Evolutionary conservation across 23 red algal genomes (phyloP).

Genomic region (Gracilaria gracilis): DNA sequence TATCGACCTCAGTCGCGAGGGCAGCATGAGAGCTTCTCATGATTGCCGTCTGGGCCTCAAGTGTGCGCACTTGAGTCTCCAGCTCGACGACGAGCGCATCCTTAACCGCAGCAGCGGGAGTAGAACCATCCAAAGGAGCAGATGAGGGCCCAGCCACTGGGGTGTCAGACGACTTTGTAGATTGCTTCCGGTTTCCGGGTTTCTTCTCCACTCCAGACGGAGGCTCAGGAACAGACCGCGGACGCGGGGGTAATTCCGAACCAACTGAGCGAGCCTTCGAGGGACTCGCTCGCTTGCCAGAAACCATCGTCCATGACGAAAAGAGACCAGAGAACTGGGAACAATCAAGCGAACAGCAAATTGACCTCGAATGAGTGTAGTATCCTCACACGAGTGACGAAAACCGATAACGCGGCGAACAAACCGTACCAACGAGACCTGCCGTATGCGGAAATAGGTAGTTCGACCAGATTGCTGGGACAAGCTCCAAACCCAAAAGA

Average conservation of each 20-base stretch:
- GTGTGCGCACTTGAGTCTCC: neutral
- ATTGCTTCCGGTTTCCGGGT: neutral
- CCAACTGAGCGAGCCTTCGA: neutral
- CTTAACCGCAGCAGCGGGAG: neutral
- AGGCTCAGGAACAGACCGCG: neutral
- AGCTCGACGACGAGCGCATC: neutral
- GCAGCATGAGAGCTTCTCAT: slow-evolving; percentile 14
- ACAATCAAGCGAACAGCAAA: too few species aligned
- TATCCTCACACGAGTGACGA: too few species aligned
- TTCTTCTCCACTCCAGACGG: neutral
- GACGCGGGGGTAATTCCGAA: neutral
- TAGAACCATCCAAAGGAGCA: neutral
- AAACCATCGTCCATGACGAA: too few species aligned
- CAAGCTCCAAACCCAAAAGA: too few species aligned
- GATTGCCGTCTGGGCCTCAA: slow-evolving; percentile 3
- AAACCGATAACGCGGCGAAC: too few species aligned
- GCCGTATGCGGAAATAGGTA: too few species aligned
- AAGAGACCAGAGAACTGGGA: too few species aligned
- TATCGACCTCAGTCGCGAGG: neutral
- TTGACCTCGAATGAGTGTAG: too few species aligned
- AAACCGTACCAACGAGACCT: too few species aligned
- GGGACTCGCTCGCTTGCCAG: neutral
- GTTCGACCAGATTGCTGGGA: too few species aligned
- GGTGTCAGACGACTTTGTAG: neutral
- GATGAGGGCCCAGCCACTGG: slow-evolving; percentile 4